These are phyloP conservation scores for Diphasiastrum complanatum DNA, from an alignment of 83 land plant species.

Conservation along the genomic window DNA sequence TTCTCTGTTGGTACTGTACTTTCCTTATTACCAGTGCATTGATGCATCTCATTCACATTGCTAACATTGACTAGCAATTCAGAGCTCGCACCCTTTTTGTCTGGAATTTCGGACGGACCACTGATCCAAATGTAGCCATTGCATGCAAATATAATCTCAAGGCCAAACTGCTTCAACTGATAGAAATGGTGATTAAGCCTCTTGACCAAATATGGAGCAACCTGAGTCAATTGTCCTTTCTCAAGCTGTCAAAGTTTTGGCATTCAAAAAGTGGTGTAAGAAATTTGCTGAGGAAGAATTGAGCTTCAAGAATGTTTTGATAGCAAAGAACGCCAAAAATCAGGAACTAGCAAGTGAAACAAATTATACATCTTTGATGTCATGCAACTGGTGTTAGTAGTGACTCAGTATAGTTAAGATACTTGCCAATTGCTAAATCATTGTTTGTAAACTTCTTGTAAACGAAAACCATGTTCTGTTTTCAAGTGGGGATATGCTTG, in stretches of 20 bases:
- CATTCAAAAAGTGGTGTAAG: not conserved
- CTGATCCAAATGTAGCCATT: conserved; percentile 93
- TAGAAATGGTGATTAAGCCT: conserved; percentile 89
- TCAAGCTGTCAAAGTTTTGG: conserved; percentile 52
- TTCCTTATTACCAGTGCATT: conserved; percentile 17
- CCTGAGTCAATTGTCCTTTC: conserved; percentile 70
- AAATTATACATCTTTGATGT: no score
- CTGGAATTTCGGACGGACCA: conserved; percentile 29
- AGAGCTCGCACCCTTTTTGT: conserved; percentile 17
- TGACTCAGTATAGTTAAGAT: no score
- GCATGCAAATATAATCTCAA: conserved; percentile 83
- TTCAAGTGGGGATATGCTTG: no score
- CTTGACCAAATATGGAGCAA: conserved; percentile 72
- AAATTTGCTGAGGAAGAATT: not conserved
- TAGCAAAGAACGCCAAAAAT: no score
- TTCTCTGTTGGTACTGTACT: conserved; percentile 37
- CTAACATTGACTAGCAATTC: conserved; percentile 1
- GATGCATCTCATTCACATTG: conserved; percentile 9
- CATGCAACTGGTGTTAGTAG: no score
- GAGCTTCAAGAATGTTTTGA: no score
- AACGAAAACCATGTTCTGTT: not conserved
- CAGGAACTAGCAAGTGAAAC: no score
- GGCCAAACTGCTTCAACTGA: conserved; percentile 57
- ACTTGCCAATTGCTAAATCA: no score
- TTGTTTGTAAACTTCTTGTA: not conserved